phyloP scores from a whole-genome alignment of 441 rosid genomes.

The Aquilaria agallochum region DNA sequence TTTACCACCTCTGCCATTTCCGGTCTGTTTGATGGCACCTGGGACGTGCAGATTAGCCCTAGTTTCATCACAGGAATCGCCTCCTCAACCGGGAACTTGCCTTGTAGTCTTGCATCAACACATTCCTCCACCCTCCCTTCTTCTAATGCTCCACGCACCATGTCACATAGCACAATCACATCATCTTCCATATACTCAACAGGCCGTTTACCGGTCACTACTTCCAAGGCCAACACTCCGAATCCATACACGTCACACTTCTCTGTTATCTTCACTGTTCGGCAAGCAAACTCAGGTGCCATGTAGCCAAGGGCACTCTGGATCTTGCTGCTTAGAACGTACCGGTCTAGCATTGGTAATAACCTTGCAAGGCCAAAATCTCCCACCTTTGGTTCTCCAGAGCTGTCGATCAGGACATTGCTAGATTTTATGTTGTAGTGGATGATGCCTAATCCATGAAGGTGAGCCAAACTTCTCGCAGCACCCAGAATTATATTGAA shows the following conservation, averaged over 20 bases:
- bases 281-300: conserved; percentile 80
- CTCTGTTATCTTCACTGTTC: conserved; percentile 71
- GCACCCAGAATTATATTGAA: conserved; percentile 63
- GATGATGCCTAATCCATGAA: conserved; percentile 59
- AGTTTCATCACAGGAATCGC: conserved; percentile 85
- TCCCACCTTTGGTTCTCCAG: conserved; percentile 63
- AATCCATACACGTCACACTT: conserved; percentile 77
- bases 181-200: conserved; percentile 99
- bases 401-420: conserved; percentile 51
- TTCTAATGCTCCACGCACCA: conserved; percentile 86
- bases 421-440: conserved; percentile 78
- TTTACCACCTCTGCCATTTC: conserved; percentile 94
- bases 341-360: conserved; percentile 72
- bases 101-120: conserved; percentile 61
- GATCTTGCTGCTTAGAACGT: conserved; percentile 67
- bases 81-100: conserved; percentile 75
- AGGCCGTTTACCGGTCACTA: conserved; percentile 83
- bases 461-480: conserved; percentile 55
- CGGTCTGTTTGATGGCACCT: conserved; percentile 95
- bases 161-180: conserved; percentile 87
- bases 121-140: conserved; percentile 87
- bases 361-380: conserved; percentile 69
- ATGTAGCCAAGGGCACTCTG: conserved; percentile 81
- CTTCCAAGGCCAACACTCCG: conserved; percentile 63
- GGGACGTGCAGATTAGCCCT: conserved; percentile 91